Conservation (phyloP, 2,329 filamentous ascomycete genomes). For the Myriosclerotinia curreyana region DNA sequence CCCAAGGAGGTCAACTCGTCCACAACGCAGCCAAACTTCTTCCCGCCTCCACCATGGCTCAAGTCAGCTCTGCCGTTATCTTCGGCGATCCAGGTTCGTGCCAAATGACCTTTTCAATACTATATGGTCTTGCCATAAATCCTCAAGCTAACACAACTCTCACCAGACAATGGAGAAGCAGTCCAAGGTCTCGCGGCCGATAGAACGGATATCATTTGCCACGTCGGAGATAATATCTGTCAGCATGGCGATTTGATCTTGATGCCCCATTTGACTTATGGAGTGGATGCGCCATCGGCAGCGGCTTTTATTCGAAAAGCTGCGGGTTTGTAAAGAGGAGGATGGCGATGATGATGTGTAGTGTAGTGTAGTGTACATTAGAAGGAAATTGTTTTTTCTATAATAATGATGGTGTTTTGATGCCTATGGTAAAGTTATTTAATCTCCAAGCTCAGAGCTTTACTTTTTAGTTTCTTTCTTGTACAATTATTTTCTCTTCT, state of each 20-base stretch:
- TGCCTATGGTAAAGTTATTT: too few species aligned
- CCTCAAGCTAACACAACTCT: not conserved
- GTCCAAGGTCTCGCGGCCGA: slow-evolving; percentile 27
- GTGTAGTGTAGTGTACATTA: too few species aligned
- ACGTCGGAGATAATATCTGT: slow-evolving; percentile 33
- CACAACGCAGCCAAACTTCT: slow-evolving; percentile 29
- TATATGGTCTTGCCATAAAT: too few species aligned
- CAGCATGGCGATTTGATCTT: slow-evolving; percentile 26
- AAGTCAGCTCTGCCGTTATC: slow-evolving; percentile 31
- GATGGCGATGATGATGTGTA: not conserved
- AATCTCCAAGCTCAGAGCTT: too few species aligned
- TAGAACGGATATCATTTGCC: slow-evolving; percentile 33
- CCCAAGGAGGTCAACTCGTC: slow-evolving; percentile 33
- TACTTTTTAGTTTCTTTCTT: too few species aligned
- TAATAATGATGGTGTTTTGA: too few species aligned
- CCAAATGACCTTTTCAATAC: slow-evolving; percentile 15
- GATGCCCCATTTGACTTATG: slow-evolving; percentile 32
- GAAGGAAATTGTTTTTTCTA: not conserved
- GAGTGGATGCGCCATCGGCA: slow-evolving; percentile 28
- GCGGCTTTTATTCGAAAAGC: slow-evolving; percentile 29
- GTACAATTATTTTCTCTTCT: too few species aligned
- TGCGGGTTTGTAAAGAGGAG: not conserved
- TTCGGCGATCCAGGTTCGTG: slow-evolving; percentile 33
- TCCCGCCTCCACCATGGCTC: slow-evolving; percentile 22
- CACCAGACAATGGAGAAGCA: slow-evolving; percentile 31